phyloP scores from a whole-genome alignment of 2,329 filamentous ascomycete genomes.

The Aureobasidium sp. region DNA sequence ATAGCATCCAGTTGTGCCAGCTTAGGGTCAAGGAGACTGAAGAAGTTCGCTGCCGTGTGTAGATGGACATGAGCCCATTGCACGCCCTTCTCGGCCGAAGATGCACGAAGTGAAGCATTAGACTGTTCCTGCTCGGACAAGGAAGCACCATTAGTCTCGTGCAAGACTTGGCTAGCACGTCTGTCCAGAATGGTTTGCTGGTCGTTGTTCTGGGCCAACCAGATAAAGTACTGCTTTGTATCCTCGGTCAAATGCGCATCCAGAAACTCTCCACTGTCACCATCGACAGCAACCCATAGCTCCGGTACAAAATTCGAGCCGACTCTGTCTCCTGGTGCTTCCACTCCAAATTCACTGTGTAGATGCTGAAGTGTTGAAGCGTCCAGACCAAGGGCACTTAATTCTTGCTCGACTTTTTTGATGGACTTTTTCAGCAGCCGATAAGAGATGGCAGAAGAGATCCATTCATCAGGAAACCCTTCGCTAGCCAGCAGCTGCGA shows the following conservation, averaged over 20 bases:
- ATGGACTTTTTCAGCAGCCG: conserved; percentile 82
- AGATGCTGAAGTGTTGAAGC: conserved; percentile 62
- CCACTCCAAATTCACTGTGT: conserved; percentile 37
- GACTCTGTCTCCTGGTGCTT: conserved; percentile 17
- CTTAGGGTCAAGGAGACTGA: conserved; percentile 65
- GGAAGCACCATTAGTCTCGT: background rate
- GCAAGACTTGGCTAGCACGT: background rate
- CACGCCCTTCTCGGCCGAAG: background rate
- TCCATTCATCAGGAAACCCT: conserved; percentile 65
- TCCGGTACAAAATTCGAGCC: conserved; percentile 51
- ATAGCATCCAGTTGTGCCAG: conserved; percentile 62
- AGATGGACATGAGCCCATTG: conserved; percentile 64
- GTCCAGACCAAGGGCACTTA: conserved; percentile 64
- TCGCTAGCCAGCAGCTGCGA: conserved; percentile 61
- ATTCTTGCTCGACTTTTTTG: conserved; percentile 68
- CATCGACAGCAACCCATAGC: conserved; percentile 62
- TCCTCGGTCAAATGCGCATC: conserved; percentile 61
- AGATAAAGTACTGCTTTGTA: conserved; percentile 57
- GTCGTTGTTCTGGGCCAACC: conserved; percentile 24
- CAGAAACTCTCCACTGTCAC: conserved; percentile 59
- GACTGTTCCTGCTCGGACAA: background rate
- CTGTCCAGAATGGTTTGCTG: background rate
- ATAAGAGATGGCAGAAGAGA: conserved; percentile 74
- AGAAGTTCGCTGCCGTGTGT: conserved; percentile 72
- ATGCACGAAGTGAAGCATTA: background rate